A percentile compares a stretch with the other conserved stretches of the same genome.
Evolutionary conservation across 108 stramenopile genomes (phyloP).

Genomic region (Fragilaria crotonensis): DNA sequence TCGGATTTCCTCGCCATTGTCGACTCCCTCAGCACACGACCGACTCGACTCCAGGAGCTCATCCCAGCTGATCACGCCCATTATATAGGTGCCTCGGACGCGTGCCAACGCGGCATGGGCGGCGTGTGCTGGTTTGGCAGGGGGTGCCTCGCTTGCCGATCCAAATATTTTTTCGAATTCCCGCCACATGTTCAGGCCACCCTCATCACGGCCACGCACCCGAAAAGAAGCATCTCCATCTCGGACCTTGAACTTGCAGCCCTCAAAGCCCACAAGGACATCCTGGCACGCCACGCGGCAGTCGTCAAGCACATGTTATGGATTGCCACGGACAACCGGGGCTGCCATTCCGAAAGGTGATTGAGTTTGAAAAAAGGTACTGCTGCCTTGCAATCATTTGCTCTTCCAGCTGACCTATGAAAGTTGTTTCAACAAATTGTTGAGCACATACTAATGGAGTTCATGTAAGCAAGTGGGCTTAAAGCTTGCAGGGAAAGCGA

Average conservation of each 20-base stretch:
- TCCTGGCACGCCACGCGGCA: conserved; percentile 17
- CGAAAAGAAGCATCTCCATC: conserved; percentile 16
- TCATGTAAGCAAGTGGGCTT: too few relatives aligned
- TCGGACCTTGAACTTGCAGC: conserved; percentile 33
- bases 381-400: too few relatives aligned
- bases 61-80: conserved; percentile 21
- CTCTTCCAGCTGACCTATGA: too few relatives aligned
- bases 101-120: conserved; percentile 17
- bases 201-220: conserved; percentile 13
- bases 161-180: conserved; percentile 19
- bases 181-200: conserved; percentile 9
- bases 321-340: too few relatives aligned
- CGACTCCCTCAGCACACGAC: conserved; percentile 2
- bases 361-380: too few relatives aligned
- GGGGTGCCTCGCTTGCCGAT: too few relatives aligned
- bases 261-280: conserved; percentile 31
- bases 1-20: conserved; percentile 16
- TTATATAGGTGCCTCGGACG: conserved; percentile 29
- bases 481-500: too few relatives aligned
- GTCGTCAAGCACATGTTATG: conserved; percentile 25
- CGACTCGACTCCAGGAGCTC: conserved; percentile 29
- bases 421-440: too few relatives aligned
- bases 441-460: too few relatives aligned
- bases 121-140: conserved; percentile 24
- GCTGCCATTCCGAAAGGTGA: too few relatives aligned